Base-by-base conservation (phyloP, 257 asterid species). In the Solanum virginianum region DNA sequence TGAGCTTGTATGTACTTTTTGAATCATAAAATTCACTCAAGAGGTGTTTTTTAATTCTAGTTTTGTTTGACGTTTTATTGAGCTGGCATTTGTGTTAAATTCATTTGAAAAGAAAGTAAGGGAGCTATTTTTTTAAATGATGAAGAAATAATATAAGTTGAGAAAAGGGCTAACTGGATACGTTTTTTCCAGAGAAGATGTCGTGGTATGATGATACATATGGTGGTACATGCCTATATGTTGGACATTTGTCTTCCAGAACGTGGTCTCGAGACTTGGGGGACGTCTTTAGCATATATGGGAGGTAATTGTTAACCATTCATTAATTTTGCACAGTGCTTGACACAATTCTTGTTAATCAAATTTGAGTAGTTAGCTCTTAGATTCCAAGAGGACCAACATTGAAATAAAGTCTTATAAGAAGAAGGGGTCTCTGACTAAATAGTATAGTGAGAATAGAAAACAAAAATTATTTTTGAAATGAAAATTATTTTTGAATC, bases 181-280 rank as follows among this genome's bases (percentile, higher is more conserved):
- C 63, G 45, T 77, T 45, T 32, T 85, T 32, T 79, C 54, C 84
- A 87, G 93, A 53, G 56, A 87, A 89, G 72, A 90, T 92, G 93
- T 91, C 94, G 26, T 89, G 94, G 2, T 79, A 92, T 80, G 93
- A 92, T 86, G 94, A 92, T 80, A 90, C 91, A 29, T 87, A 88
- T 84, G 92, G 90, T 36, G 86, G 86, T 32, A 90, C 93, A 1
- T 85, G 93, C 56, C 93, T 92, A 62, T 92, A 92, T 84, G 93
- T 92, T 83, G 93, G 94, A 45, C 94, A 83, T 77, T 85, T 92
- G 81, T 88, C 93, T 69, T 88, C 92, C 43, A 89, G 93, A 87
- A 92, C 94, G 4, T 88, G 90, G 4, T 88, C 94, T 4, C 92
- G 93, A 20, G 94, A 92, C 85, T 84, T 92, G 87, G 93, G 89